Conservation (phyloP, 208 protist genomes). For the Endotrypanum monterogeii region DNA sequence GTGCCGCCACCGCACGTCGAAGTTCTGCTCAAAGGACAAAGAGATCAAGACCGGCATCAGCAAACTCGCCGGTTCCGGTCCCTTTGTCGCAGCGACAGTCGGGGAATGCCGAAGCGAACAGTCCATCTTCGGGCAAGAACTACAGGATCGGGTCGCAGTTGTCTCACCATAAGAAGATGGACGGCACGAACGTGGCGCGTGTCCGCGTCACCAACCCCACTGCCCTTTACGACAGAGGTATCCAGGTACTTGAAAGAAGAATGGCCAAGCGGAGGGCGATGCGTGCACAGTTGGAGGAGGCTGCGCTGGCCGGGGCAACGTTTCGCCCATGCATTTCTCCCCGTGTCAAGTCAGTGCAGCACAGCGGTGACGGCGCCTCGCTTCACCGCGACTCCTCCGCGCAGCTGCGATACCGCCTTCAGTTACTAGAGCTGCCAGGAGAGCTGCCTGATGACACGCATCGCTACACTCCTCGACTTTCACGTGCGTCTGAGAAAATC, state of each 20-base stretch:
- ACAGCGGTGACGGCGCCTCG: background rate
- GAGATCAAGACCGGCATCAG: background rate
- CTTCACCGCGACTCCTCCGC: slow-evolving; percentile 15
- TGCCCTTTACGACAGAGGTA: slow-evolving; percentile 35
- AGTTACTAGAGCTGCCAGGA: slow-evolving; percentile 51
- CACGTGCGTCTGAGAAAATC: slow-evolving; percentile 43
- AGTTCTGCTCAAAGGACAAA: background rate
- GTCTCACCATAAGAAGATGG: slow-evolving; percentile 12
- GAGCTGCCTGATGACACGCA: slow-evolving; percentile 19
- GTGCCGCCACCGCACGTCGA: background rate
- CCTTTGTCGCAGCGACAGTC: background rate
- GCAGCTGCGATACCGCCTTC: slow-evolving; percentile 47
- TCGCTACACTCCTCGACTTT: slow-evolving; percentile 44
- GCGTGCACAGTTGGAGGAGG: slow-evolving; percentile 30
- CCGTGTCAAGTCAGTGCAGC: slow-evolving; percentile 11
- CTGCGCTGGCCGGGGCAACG: slow-evolving; percentile 32
- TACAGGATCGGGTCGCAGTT: slow-evolving; percentile 16
- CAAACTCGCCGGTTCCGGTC: background rate
- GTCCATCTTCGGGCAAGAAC: slow-evolving; percentile 4
- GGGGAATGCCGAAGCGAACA: background rate
- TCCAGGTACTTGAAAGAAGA: slow-evolving; percentile 13
- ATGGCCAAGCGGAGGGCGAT: slow-evolving; percentile 31
- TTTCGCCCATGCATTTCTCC: slow-evolving; percentile 58
- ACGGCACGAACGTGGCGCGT: slow-evolving; percentile 10
- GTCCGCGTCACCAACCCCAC: slow-evolving; percentile 11